Conservation (phyloP, 768 basidiomycete species). For the Pleurotus cornucopiae region DNA sequence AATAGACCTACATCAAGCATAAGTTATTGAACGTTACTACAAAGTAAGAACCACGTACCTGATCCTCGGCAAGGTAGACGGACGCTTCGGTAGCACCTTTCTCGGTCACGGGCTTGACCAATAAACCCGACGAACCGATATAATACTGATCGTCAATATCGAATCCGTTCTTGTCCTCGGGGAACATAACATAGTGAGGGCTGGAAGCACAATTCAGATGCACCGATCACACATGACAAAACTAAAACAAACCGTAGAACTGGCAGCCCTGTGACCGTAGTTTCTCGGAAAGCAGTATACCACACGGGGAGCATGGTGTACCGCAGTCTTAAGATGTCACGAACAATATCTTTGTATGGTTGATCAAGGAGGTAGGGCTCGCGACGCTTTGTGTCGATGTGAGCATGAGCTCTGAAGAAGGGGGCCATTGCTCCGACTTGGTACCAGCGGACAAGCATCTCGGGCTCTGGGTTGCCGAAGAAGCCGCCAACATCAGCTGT, state of each 20-base stretch:
- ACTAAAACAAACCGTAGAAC: slow-evolving; percentile 61
- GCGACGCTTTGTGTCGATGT: slow-evolving; percentile 95
- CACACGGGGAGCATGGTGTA: slow-evolving; percentile 89
- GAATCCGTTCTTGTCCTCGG: slow-evolving; percentile 82
- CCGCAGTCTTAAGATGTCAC: slow-evolving; percentile 73
- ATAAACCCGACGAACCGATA: slow-evolving; percentile 80
- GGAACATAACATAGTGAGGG: slow-evolving; percentile 95
- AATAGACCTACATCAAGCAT: slow-evolving; percentile 64
- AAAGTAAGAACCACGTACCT: slow-evolving; percentile 35
- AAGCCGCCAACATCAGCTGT: slow-evolving; percentile 97
- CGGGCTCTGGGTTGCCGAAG: slow-evolving; percentile 93
- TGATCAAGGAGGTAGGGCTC: slow-evolving; percentile 93
- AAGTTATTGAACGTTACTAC: not conserved
- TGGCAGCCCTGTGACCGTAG: slow-evolving; percentile 76
- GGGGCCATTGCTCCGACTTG: slow-evolving; percentile 93
- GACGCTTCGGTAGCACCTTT: slow-evolving; percentile 65
- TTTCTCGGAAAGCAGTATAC: slow-evolving; percentile 97
- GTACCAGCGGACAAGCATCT: slow-evolving; percentile 97
- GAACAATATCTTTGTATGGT: slow-evolving; percentile 80
- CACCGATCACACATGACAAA: not conserved
- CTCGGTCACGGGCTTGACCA: slow-evolving; percentile 86
- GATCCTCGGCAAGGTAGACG: slow-evolving; percentile 85
- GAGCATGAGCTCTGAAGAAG: slow-evolving; percentile 98
- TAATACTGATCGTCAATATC: slow-evolving; percentile 93
- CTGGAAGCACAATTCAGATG: slow-evolving; percentile 31